Evolutionary conservation across 2,329 filamentous ascomycete species (phyloP), one percentile per base, ranked within the genome.

Genomic region (Blastomyces gilchristii): DNA sequence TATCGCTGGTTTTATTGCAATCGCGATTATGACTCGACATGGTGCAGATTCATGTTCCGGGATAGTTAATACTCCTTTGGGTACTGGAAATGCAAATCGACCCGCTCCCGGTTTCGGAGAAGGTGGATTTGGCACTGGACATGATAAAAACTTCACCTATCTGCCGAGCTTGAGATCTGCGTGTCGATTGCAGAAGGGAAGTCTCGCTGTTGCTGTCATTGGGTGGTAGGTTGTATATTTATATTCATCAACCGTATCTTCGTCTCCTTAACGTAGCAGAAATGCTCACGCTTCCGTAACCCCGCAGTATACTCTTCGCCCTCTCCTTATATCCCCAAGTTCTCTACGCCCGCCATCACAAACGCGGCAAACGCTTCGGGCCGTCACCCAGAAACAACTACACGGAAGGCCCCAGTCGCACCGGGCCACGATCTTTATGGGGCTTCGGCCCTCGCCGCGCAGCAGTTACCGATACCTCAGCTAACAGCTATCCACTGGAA

Each of bases 161-260:
- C 63, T 68, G 59, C 68, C 67, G 11, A 78, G 72, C 37, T 76
- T 82, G 54, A 75, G 76, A n/a, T 83, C 84, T 65, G 85, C 87
- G 0, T 97, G 92, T 79, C 81, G 81, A 64, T 79, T 96, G 68
- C 85, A 96, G 76, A 90, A 86, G 59, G 91, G 87, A 54, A 83
- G 81, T 65, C 87, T 97, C 67, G 88, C 89, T 3, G 86, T 94
- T 18, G 79, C 91, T 39, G 88, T 97, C 65, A 83, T 91, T 63
- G 88, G 83, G 71, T 85, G 89, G 86, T 91, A 80, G 78, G 81
- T 37, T 47, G 3, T 22, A 34, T 34, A 28, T 34, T 31, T 25
- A 12, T 12, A 28, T n/a, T 18, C 22, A 43, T 9, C 16, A 47
- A 22, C 22, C 11, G 0, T 11, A 50, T 28, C n/a, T 4, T 28